Evolutionary conservation across 495 filamentous ascomycete species (phyloP), one percentile per base, ranked within the genome.

Genomic region (Bryoglossum gracile): DNA sequence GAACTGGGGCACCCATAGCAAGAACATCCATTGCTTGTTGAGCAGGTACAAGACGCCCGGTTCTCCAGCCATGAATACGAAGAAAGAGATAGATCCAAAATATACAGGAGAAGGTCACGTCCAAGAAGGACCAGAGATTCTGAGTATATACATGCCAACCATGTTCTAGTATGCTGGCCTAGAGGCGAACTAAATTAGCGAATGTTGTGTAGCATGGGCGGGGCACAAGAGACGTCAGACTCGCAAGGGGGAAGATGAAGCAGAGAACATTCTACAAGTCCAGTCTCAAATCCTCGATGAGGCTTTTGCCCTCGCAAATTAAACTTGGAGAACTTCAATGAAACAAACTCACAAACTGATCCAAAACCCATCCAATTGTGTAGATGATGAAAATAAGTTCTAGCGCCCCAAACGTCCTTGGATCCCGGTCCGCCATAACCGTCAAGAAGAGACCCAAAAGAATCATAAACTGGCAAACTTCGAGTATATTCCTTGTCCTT

Each of bases 81-180:
- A 86, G 54, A 33, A 69, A 43, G 8, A 85, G 60, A 58, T 86
- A 88, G 46, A 67, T 54, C 50, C 68, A 63, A 58, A 82, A 87
- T 19, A 86, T 78, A 38, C 65, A 17, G 18, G 74, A 69, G 58
- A 87, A 88, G 16, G 75, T 77, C 24, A 84, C 73, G 54, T 88
- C 83, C 11, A 88, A 72, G 61, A 88, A 88, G 0, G 83, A 83
- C 83, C 83, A 88, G 16, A 88, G 70, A 54, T 87, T 85, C 56
- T 88, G 81, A 4, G 82, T 84, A 57, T 86, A 85, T 5, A 87
- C 84, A 38, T 76, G 71, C 83, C 83, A 86, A 53, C 55, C 83
- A 54, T 87, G 83, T 51, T 83, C 83, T 13, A 85, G 53, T 3
- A 88, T 77, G 5, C 41, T 46, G 3, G 49, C 49, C 49, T 52